Evolutionary conservation across 2,329 filamentous ascomycete species (phyloP), one percentile per base, ranked within the genome.

Genomic region (Geosmithia putterillii): DNA sequence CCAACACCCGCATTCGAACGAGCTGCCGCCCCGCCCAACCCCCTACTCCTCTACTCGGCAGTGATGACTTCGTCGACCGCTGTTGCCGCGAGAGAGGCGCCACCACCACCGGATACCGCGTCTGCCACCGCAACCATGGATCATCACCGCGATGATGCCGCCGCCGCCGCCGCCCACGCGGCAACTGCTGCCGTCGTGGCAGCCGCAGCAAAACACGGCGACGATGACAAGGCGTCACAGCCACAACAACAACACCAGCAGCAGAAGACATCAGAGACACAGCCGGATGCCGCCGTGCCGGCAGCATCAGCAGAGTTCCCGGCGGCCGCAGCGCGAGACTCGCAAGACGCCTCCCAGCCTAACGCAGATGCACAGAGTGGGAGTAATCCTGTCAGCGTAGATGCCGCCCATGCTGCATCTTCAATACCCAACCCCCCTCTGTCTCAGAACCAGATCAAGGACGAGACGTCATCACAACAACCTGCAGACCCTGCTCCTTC

Each of bases 61-160:
- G 73, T 71, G 71, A 76, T 76, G 73, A 74, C 70, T 74, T 76
- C 72, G 73, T 73, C 71, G 57, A 64, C 64, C 59, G 64, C 59
- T 59, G 63, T 32, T 32, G 28, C 28, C 15, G 28, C 28, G 10
- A 32, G 28, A 12, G 60, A 18, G 40, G n/a, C 17, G 22, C 40
- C 28, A 12, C 19, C 17, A n/a, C 40, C 28, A 12, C 19, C 39
- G 21, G 39, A 25, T 21, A 10, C 40, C 8, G 23, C 17, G 3
- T n/a, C 40, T n/a, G 40, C 25, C 40, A 14, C 22, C 7, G 17
- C 40, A 14, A 20, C 37, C 9, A 21, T 19, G 28, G 28, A 32
- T 32, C 28, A 32, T 32, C 28, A 32, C 10, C 6, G 23, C 10
- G 28, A 12, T 12, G 28, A 32, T 14, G 4, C 42, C 38, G 12